Conservation (phyloP, 352 stramenopile genomes). For the Blastocystis sp. region DNA sequence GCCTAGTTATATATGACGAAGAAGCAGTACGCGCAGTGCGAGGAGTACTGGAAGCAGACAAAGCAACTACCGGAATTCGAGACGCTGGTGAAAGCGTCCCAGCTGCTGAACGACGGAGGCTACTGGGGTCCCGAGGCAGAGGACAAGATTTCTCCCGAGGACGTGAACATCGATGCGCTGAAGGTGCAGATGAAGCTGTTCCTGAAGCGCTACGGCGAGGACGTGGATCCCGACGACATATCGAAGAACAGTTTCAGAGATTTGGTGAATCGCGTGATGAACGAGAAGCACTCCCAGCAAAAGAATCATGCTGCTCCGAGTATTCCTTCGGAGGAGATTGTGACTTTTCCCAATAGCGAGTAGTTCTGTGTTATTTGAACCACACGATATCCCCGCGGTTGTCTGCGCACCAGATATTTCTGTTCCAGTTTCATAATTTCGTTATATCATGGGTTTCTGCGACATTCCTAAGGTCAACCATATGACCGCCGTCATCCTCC, state of each 20-base stretch:
- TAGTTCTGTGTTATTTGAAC: conserved; percentile 1
- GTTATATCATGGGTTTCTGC: conserved; percentile 41
- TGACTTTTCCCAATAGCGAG: not conserved
- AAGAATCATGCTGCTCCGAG: not conserved
- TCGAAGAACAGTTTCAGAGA: not conserved
- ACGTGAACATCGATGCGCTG: conserved; percentile 60
- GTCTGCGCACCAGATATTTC: not conserved
- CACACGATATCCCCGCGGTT: not conserved
- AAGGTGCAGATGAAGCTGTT: conserved; percentile 64
- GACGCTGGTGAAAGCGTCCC: conserved; percentile 43
- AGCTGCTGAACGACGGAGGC: conserved; percentile 28
- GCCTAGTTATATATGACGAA: conserved; percentile 61
- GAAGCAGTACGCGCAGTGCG: conserved; percentile 45
- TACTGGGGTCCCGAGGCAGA: conserved; percentile 65
- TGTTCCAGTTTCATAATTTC: not conserved
- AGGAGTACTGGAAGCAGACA: conserved; percentile 52
- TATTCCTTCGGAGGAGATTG: not conserved
- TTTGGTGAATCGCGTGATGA: conserved; percentile 13
- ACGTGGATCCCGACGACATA: not conserved
- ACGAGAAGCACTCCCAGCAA: not conserved
- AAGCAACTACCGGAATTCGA: conserved; percentile 51
- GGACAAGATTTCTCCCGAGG: conserved; percentile 1
- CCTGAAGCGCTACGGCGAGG: conserved; percentile 15
- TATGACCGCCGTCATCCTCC: conserved; percentile 10
- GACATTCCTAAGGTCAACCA: conserved; percentile 67